A percentile compares a stretch with the other conserved stretches of the same genome.
These are phyloP conservation scores for Conringia planisiliqua DNA, from an alignment of 345 rosid genomes.

Conservation along the genomic window DNA sequence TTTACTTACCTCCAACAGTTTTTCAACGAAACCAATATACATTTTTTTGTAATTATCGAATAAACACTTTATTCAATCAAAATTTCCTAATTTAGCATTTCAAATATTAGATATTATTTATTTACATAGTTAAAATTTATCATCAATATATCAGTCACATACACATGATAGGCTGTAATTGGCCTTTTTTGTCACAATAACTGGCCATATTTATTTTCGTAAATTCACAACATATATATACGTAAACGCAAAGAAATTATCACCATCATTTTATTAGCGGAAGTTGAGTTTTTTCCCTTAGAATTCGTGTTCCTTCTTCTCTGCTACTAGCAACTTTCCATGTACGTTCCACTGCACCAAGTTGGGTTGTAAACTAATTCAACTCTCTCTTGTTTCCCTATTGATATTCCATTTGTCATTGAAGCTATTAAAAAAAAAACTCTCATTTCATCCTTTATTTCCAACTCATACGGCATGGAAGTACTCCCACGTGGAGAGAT, in stretches of 20 bases:
- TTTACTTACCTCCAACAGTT: too few relatives aligned
- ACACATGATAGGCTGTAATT: too few relatives aligned
- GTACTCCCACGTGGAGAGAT: constrained; percentile 6
- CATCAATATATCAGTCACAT: too few relatives aligned
- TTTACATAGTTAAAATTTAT: too few relatives aligned
- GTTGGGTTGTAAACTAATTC: background rate
- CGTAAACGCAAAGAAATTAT: background rate
- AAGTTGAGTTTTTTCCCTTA: background rate
- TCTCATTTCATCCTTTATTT: background rate
- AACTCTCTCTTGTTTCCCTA: background rate
- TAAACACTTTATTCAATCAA: too few relatives aligned
- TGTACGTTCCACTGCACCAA: background rate
- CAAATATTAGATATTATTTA: too few relatives aligned
- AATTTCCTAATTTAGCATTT: too few relatives aligned
- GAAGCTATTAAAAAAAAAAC: background rate
- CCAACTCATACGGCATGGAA: constrained; percentile 11
- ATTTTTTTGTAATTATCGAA: too few relatives aligned
- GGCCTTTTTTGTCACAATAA: too few relatives aligned
- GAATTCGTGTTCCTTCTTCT: background rate
- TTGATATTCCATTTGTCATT: background rate
- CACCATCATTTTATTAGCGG: background rate
- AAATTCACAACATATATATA: too few relatives aligned
- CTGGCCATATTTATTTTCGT: too few relatives aligned
- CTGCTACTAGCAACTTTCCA: background rate
- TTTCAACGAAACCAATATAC: too few relatives aligned